Conservation (phyloP, 495 filamentous ascomycete species). For the Neurospora sp. region DNA sequence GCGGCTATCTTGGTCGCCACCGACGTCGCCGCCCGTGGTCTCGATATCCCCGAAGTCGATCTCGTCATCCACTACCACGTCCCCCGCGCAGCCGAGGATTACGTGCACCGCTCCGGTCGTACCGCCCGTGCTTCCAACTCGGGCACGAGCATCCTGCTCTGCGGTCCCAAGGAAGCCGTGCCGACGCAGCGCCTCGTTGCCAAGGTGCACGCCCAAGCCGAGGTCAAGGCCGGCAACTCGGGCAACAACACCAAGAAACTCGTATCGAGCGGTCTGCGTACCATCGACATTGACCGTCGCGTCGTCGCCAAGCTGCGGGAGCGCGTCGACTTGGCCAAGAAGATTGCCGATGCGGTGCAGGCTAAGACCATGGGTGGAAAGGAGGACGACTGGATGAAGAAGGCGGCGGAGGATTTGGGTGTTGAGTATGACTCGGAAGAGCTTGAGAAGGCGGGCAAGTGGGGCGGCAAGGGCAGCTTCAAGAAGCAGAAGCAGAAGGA, state of each 20-base stretch:
- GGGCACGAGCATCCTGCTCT: constrained; percentile 77
- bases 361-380: constrained; percentile 79
- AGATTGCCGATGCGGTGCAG: constrained; percentile 67
- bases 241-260: constrained; percentile 45
- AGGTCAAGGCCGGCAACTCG: constrained; percentile 33
- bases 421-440: constrained; percentile 90
- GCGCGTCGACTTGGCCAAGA: constrained; percentile 65
- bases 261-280: constrained; percentile 26
- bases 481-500: constrained; percentile 66
- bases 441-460: constrained; percentile 50
- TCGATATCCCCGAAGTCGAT: constrained; percentile 84
- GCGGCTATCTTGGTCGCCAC: constrained; percentile 77
- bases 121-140: constrained; percentile 73
- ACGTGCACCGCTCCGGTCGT: constrained; percentile 91
- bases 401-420: constrained; percentile 84
- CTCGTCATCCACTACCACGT: constrained; percentile 92
- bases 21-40: constrained; percentile 90
- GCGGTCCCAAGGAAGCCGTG: constrained; percentile 80
- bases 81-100: constrained; percentile 81
- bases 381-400: constrained; percentile 75
- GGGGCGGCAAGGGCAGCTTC: constrained; percentile 56
- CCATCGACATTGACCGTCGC: constrained; percentile 73
- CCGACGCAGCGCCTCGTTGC: constrained; percentile 73
- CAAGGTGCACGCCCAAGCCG: constrained; percentile 61
- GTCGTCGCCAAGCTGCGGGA: constrained; percentile 65